These are phyloP conservation scores for Coniochaeta ligniaria DNA, from an alignment of 2,329 filamentous ascomycete genomes.

Conservation along the genomic window DNA sequence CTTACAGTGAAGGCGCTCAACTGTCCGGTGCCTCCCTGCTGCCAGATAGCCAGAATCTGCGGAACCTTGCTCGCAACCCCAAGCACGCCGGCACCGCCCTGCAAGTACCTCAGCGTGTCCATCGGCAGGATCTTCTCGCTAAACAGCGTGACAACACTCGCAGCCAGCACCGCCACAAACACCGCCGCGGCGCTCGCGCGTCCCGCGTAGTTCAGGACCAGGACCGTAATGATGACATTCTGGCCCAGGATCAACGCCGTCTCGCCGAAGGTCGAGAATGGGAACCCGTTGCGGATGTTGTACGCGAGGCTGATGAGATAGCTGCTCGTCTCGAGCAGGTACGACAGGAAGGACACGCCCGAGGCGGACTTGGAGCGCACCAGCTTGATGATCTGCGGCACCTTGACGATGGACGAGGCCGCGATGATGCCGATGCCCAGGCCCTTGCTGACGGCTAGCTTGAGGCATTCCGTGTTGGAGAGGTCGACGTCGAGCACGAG, in stretches of 20 bases:
- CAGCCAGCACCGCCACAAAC: constrained; percentile 72
- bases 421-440: constrained; percentile 91
- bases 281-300: constrained; percentile 83
- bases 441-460: constrained; percentile 84
- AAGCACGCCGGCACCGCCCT: constrained; percentile 76
- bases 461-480: constrained; percentile 70
- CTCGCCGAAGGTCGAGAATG: constrained; percentile 96
- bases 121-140: constrained; percentile 56
- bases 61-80: constrained; percentile 88
- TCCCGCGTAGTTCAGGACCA: constrained; percentile 80
- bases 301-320: constrained; percentile 90
- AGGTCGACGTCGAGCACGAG: constrained; percentile 81
- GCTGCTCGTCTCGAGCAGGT: constrained; percentile 82
- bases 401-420: constrained; percentile 86
- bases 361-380: constrained; percentile 70
- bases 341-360: constrained; percentile 83
- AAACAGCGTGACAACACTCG: constrained; percentile 63
- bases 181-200: constrained; percentile 60
- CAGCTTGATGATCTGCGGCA: constrained; percentile 94
- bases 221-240: constrained; percentile 80
- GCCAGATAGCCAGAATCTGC: constrained; percentile 82
- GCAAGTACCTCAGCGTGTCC: constrained; percentile 63
- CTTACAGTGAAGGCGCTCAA: constrained; percentile 91
- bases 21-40: constrained; percentile 85
- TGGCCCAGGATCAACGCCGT: constrained; percentile 86